These are phyloP conservation scores for Adansonia madagascariensis DNA, from an alignment of 441 rosid species.

Conservation along the genomic window DNA sequence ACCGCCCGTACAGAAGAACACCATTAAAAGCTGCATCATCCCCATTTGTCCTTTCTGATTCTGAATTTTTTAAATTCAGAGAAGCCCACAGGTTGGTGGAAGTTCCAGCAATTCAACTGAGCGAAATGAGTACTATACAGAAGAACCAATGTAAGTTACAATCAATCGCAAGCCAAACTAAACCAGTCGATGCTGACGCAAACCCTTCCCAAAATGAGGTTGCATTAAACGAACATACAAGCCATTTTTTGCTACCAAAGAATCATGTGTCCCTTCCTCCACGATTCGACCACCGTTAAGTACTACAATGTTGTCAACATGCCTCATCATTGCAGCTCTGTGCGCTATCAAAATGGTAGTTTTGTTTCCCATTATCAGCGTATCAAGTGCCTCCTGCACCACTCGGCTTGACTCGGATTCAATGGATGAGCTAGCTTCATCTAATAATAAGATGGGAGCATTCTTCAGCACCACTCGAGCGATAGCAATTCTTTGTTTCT, in stretches of 20 bases:
- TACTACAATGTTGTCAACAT: conserved; percentile 94
- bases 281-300: conserved; percentile 92
- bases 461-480: conserved; percentile 94
- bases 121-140: conserved; percentile 36
- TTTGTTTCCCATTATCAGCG: conserved; percentile 92
- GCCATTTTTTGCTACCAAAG: conserved; percentile 81
- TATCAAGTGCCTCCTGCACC: conserved; percentile 96
- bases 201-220: conserved; percentile 91
- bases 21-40: conserved; percentile 34
- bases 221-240: conserved; percentile 94
- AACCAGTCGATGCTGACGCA: conserved; percentile 84
- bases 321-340: conserved; percentile 94
- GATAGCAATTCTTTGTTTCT: conserved; percentile 94
- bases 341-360: conserved; percentile 94
- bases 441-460: conserved; percentile 86
- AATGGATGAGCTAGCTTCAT: conserved; percentile 92
- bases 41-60: conserved; percentile 22
- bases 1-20: conserved; percentile 22
- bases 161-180: conserved; percentile 42
- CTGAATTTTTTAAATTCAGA: conserved; percentile 20
- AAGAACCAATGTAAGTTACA: conserved; percentile 30
- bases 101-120: conserved; percentile 33
- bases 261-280: conserved; percentile 91
- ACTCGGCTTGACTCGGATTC: conserved; percentile 98
- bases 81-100: conserved; percentile 12